phyloP scores from a whole-genome alignment of 2,329 filamentous ascomycete genomes.

The Fusarium sp. region DNA sequence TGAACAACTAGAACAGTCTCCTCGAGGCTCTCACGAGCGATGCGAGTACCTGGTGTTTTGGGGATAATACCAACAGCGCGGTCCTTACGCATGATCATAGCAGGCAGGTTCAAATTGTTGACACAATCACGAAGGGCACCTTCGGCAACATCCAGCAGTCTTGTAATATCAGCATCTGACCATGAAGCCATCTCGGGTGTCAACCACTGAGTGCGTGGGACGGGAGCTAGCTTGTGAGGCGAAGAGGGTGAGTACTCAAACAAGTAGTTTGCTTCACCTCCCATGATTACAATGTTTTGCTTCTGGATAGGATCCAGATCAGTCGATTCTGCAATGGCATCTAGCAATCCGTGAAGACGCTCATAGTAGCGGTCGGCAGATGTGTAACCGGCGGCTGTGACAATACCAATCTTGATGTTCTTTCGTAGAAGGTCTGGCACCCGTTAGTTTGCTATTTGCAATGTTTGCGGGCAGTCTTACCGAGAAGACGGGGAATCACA shows the following conservation, averaged over 20 bases:
- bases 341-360: conserved; percentile 86
- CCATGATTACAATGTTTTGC: conserved; percentile 88
- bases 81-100: conserved; percentile 86
- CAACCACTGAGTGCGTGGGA: conserved; percentile 76
- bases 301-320: conserved; percentile 75
- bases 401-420: conserved; percentile 90
- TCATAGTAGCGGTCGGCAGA: conserved; percentile 88
- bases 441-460: conserved; percentile 5
- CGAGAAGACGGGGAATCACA: conserved; percentile 74
- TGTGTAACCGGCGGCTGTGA: conserved; percentile 95
- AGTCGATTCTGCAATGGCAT: conserved; percentile 74
- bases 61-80: conserved; percentile 85
- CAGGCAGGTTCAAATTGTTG: conserved; percentile 81
- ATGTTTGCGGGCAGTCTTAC: conserved; percentile 47
- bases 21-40: conserved; percentile 89
- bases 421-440: conserved; percentile 75
- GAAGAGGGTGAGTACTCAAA: conserved; percentile 79
- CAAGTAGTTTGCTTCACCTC: conserved; percentile 95
- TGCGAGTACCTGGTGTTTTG: conserved; percentile 70
- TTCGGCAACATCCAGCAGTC: conserved; percentile 91
- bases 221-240: conserved; percentile 75
- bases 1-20: conserved; percentile 96
- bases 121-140: conserved; percentile 85
- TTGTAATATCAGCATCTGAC: conserved; percentile 80
- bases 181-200: conserved; percentile 82